Evolutionary conservation across 768 basidiomycete genomes (phyloP), one percentile per base, ranked within the genome.

Genomic region (Sarcodon aspratus): DNA sequence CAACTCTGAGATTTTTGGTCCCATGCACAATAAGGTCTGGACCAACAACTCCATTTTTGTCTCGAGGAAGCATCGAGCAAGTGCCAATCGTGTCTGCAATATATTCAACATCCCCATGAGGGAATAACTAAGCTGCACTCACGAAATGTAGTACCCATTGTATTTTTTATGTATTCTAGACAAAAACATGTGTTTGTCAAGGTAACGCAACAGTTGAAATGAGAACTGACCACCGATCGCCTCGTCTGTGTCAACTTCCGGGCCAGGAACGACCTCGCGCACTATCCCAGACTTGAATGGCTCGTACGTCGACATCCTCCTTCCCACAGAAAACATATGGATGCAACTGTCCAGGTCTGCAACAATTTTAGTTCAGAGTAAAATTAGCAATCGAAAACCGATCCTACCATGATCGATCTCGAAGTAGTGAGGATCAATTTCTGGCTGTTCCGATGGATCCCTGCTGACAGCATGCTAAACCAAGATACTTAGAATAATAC

Each of bases 191-290:
- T 5, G 21, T 27, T 27, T 27, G 21, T 27, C 21, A 27, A 27
- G 21, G 5, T 27, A 27, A 27, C 21, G 21, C 21, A 27, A 27
- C 21, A 27, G 21, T 27, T 27, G 21, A 27, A 27, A 27, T 27
- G 21, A 27, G 5, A 5, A 27, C 21, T 27, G 21, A 27, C 21
- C 37, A 38, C 18, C 37, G 6, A 38, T 38, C 37, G 37, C 64
- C 13, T 63, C 73, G 55, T 86, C 83, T 5, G 72, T 73, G 18
- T 63, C 58, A 13, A 82, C 74, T 5, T 53, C 52, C 0, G 72
- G 52, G 1, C 80, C 80, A 0, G 81, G 81, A 8, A 60, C 54
- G 7, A 66, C 58, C 61, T 81, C 79, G n/a, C 21, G 21, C 21
- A 27, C 21, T 27, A 5, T 5, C 5, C 21, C 21, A 27, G 21